These are phyloP conservation scores for Infundibulicybe gibba DNA, from an alignment of 768 basidiomycete genomes.

Conservation along the genomic window DNA sequence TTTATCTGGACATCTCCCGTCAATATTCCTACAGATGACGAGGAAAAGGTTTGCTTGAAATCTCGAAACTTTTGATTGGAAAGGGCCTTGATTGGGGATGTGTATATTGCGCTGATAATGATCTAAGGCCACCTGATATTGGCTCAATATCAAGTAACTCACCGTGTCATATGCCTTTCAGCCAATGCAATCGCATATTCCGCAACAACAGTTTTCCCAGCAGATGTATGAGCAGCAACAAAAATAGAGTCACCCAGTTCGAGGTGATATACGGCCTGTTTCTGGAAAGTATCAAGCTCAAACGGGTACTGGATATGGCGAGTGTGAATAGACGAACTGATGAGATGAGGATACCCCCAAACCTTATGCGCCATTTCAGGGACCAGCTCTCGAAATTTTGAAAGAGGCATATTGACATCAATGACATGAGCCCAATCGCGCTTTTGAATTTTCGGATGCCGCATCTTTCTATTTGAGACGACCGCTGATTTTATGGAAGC, in stretches of 20 bases:
- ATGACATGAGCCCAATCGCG: conserved; percentile 99
- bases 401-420: conserved; percentile 85
- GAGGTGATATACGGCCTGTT: conserved; percentile 96
- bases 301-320: conserved; percentile 79
- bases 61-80: conserved; percentile 99
- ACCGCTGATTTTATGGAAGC: too few relatives aligned
- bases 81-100: conserved; percentile 96
- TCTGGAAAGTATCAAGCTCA: conserved; percentile 97
- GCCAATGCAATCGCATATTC: conserved; percentile 98
- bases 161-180: conserved; percentile 99
- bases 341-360: conserved; percentile 4
- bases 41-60: conserved; percentile 94
- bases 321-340: background rate
- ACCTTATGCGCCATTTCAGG: conserved; percentile 97
- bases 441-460: conserved; percentile 56
- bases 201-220: conserved; percentile 98
- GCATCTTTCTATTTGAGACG: conserved; percentile 14
- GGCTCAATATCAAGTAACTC: conserved; percentile 8
- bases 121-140: conserved; percentile 7
- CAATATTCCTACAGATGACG: conserved; percentile 88
- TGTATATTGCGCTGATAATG: conserved; percentile 84
- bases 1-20: conserved; percentile 99
- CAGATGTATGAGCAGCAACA: conserved; percentile 99
- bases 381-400: conserved; percentile 88
- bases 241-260: conserved; percentile 98